Conservation (phyloP, 306 rosid species). For the Luffa aegyptiaca region DNA sequence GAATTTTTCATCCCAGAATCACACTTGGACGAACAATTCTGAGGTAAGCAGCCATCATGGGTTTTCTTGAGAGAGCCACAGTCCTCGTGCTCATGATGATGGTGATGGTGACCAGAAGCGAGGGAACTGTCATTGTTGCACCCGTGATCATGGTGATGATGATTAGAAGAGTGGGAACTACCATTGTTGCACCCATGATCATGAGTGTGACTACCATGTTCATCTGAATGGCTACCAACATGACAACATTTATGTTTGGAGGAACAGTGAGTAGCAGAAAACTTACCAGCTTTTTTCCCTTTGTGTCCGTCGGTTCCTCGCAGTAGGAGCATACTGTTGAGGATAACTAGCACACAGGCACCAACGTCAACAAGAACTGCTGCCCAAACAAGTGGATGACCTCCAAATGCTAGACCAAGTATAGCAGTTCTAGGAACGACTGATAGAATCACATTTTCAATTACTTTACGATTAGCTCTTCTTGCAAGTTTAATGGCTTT, state of each 20-base stretch:
- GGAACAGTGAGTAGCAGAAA: constrained; percentile 19
- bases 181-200: background rate
- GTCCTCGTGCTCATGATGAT: constrained; percentile 22
- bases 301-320: constrained; percentile 25
- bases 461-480: constrained; percentile 45
- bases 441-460: constrained; percentile 54
- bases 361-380: constrained; percentile 98
- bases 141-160: background rate
- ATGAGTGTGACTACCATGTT: background rate
- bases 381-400: constrained; percentile 95
- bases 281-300: constrained; percentile 29
- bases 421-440: constrained; percentile 48
- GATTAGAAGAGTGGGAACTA: background rate
- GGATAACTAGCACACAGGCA: constrained; percentile 69
- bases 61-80: constrained; percentile 34
- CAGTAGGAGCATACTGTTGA: constrained; percentile 86
- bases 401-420: constrained; percentile 66
- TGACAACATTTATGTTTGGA: constrained; percentile 34
- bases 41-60: constrained; percentile 13
- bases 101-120: constrained; percentile 2
- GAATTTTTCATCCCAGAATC: constrained; percentile 19
- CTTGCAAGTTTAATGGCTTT: constrained; percentile 70
- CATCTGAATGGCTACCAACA: constrained; percentile 16
- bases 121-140: background rate
- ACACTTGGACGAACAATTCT: constrained; percentile 35